phyloP scores from a whole-genome alignment of 139 green algal genomes.

The Marvania coccoides region DNA sequence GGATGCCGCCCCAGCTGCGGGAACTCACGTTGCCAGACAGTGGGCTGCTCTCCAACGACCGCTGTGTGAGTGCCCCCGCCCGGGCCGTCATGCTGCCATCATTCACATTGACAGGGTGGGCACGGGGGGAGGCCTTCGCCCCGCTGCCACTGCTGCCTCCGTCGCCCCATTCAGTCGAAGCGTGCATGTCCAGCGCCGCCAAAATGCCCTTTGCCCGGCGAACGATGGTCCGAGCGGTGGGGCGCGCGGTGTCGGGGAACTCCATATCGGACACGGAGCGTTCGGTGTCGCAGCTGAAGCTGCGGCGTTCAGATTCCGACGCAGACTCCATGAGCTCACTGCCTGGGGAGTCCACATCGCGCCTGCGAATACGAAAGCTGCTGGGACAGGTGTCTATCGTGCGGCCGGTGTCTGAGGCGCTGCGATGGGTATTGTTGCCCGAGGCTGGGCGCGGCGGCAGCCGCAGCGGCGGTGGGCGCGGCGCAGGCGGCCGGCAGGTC shows the following conservation, averaged over 20 bases:
- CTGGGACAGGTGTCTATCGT: neutral
- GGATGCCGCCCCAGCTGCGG: neutral
- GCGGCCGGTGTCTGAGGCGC: neutral
- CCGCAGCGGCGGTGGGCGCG: neutral
- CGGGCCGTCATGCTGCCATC: neutral
- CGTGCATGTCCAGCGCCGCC: conserved; percentile 21
- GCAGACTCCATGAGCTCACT: neutral
- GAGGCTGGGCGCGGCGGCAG: neutral
- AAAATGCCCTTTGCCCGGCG: neutral
- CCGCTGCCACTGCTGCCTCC: no score
- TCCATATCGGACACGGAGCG: conserved; percentile 20
- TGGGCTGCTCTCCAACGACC: neutral
- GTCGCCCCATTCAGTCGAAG: conserved; percentile 25
- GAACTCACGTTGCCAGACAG: neutral
- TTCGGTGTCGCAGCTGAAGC: conserved; percentile 22
- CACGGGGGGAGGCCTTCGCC: neutral
- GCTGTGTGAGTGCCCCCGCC: neutral
- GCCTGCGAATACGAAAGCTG: neutral
- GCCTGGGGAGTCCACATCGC: neutral
- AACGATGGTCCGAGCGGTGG: neutral
- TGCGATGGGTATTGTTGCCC: neutral
- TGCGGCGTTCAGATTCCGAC: conserved; percentile 22
- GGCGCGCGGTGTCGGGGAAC: conserved; percentile 16
- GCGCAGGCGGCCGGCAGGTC: neutral
- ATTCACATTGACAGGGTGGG: conserved; percentile 3